Percentiles rank a stretch among this genome's conserved stretches.
These are phyloP conservation scores for Aspergillus puulaauensis DNA, from an alignment of 2,329 filamentous ascomycete genomes.

Conservation along the genomic window DNA sequence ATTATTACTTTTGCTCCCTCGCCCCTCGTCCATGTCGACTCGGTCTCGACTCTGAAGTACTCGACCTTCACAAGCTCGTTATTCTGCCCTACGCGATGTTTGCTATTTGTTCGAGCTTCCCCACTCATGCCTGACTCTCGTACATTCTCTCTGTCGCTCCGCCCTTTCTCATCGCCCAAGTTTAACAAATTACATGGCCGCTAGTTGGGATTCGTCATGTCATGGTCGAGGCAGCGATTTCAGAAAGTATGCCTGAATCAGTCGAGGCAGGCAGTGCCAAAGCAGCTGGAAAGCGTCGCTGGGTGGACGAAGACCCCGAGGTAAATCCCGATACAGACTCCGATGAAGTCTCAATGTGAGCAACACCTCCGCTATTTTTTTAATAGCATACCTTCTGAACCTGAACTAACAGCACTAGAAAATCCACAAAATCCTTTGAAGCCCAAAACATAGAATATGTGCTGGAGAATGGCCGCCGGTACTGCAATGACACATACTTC, in stretches of 20 bases:
- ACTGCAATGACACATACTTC: constrained; percentile 63
- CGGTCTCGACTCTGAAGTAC: background rate
- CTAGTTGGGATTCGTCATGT: constrained; percentile 24
- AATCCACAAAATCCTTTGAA: constrained; percentile 37
- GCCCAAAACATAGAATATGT: constrained; percentile 52
- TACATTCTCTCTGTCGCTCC: background rate
- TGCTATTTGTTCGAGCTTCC: background rate
- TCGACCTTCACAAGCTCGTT: background rate
- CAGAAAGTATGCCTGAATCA: constrained; percentile 15
- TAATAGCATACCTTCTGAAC: background rate
- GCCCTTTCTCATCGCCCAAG: background rate
- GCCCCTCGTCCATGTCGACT: background rate
- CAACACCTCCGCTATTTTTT: background rate
- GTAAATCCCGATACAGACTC: constrained; percentile 17
- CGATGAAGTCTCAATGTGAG: constrained; percentile 28
- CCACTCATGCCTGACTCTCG: constrained; percentile 2
- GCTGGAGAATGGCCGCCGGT: constrained; percentile 60
- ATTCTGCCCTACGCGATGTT: background rate
- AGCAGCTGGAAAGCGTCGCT: constrained; percentile 11
- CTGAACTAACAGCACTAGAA: constrained; percentile 21
- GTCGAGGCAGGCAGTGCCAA: constrained; percentile 11
- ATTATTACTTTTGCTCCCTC: background rate
- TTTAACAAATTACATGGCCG: constrained; percentile 4
- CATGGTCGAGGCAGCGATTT: constrained; percentile 25
- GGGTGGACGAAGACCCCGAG: constrained; percentile 9